Base-by-base conservation (phyloP, 768 basidiomycete genomes). In the Auriscalpium vulgare region DNA sequence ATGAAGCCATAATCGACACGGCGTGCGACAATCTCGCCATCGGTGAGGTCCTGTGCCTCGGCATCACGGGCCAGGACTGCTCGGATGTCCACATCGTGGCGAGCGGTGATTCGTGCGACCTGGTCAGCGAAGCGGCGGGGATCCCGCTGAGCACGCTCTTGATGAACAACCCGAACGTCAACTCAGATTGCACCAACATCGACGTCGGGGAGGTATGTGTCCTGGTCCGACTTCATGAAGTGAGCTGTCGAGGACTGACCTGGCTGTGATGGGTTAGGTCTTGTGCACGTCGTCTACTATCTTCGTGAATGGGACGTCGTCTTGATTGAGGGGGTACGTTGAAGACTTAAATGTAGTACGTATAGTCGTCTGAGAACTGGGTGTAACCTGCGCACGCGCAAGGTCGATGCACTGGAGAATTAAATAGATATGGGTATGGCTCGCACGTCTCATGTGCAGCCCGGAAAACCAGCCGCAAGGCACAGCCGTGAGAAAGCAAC, bases 161-260 rank as follows among this genome's bases (percentile, higher is more conserved):
- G 65, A 14, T 59, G 56, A 90, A 91, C 80, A 92, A 92, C 79
- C 89, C 87, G 17, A 83, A 89, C 68, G 75, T 91, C 62, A 59
- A 81, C 63, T 2, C 47, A 0, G 71, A 66, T 0, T 87, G 82
- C 69, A 70, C 62, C 61, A 90, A 90, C 74, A 73, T 91, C 67
- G 88, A 89, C 70, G 65, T 85, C 56, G 87, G 84, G 64, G 85
- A 90, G 80, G 88, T 89, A 50, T 29, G 29, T 43, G 7, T 13
- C 8, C 17, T 9, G 4, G 1, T 43, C 17, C 17, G 40, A 43
- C 13, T 4, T 43, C 14, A 43, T 43, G 40, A 17, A 4, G 14
- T 43, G 29, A 4, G 29, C 37, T 7, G 40, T 3, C 1, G 14
- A 43, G 13, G 14, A 43, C 3, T 43, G 40, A 43, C 40, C 29